Evolutionary conservation across 805 yeast genomes (phyloP).

Genomic region (Candida maltosa): DNA sequence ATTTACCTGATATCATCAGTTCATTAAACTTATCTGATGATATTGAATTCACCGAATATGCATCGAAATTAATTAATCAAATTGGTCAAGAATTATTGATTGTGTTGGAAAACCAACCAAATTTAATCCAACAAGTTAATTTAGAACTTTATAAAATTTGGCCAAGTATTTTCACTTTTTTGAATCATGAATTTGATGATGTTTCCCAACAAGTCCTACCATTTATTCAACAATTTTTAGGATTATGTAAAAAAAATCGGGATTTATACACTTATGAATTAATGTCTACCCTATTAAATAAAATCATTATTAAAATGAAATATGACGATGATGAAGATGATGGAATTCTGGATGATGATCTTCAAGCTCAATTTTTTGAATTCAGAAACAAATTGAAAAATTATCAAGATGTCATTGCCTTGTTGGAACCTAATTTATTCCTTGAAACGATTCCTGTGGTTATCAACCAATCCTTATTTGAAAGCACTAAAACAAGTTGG

Average conservation of each 20-base stretch:
- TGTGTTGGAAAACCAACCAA: conserved; percentile 52
- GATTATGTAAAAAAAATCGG: conserved; percentile 60
- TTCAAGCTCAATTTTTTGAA: conserved; percentile 75
- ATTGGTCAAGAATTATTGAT: conserved; percentile 75
- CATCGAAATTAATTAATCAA: conserved; percentile 70
- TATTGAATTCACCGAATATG: conserved; percentile 69
- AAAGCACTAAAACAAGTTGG: conserved; percentile 62
- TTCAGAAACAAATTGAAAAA: conserved; percentile 69
- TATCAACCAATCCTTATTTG: conserved; percentile 47
- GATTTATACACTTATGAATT: conserved; percentile 41
- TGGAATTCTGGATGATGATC: conserved; percentile 60
- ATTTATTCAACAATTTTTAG: conserved; percentile 69
- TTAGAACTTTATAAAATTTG: conserved; percentile 57
- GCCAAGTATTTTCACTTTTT: conserved; percentile 69
- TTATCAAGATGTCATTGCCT: conserved; percentile 79
- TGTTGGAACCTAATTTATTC: conserved; percentile 56
- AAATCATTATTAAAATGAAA: conserved; percentile 73
- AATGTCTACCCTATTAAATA: conserved; percentile 60
- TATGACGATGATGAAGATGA: conserved; percentile 69
- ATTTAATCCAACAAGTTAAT: conserved; percentile 33
- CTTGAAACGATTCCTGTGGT: conserved; percentile 58
- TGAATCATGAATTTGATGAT: conserved; percentile 85
- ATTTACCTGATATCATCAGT: conserved; percentile 54
- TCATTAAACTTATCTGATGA: conserved; percentile 32
- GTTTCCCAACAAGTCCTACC: conserved; percentile 81